These are phyloP conservation scores for Leccinum variicolor DNA, from an alignment of 768 basidiomycete genomes.

Conservation along the genomic window DNA sequence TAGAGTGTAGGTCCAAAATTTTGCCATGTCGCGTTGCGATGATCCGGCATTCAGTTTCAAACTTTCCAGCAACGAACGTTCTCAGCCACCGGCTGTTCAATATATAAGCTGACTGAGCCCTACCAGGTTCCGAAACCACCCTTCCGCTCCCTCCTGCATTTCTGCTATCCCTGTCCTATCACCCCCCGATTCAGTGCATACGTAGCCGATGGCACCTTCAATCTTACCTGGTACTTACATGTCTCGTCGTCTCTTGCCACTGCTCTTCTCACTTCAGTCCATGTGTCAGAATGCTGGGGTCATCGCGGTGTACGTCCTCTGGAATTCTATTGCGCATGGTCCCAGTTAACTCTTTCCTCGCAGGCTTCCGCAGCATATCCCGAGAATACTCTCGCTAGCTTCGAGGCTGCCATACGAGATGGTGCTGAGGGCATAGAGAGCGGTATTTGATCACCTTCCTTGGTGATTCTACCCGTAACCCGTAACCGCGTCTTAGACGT, in stretches of 20 bases:
- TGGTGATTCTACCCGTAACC: conserved; percentile 47
- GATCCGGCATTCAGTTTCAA: conserved; percentile 3
- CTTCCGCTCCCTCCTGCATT: background rate
- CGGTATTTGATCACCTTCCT: conserved; percentile 59
- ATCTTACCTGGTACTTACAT: conserved; percentile 26
- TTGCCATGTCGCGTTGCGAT: background rate
- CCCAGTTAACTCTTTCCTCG: conserved; percentile 15
- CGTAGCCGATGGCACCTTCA: conserved; percentile 19
- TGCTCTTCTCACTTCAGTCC: background rate
- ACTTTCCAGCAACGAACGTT: conserved; percentile 1
- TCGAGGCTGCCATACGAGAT: conserved; percentile 91
- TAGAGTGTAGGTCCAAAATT: background rate
- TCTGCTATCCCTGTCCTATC: background rate
- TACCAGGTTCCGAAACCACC: background rate
- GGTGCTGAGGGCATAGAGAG: conserved; percentile 97
- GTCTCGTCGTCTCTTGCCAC: background rate
- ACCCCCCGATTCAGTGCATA: conserved; percentile 3
- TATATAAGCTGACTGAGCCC: conserved; percentile 23
- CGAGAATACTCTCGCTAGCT: conserved; percentile 94
- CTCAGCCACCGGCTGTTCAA: conserved; percentile 21
- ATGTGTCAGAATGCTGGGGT: conserved; percentile 69
- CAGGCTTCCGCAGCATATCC: conserved; percentile 85
- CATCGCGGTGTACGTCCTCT: conserved; percentile 58
- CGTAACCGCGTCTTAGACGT: conserved; percentile 66
- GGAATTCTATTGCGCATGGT: conserved; percentile 23